Evolutionary conservation across 768 basidiomycete genomes (phyloP), one percentile per base, ranked within the genome.

Genomic region (Glaciozyma antarctica): DNA sequence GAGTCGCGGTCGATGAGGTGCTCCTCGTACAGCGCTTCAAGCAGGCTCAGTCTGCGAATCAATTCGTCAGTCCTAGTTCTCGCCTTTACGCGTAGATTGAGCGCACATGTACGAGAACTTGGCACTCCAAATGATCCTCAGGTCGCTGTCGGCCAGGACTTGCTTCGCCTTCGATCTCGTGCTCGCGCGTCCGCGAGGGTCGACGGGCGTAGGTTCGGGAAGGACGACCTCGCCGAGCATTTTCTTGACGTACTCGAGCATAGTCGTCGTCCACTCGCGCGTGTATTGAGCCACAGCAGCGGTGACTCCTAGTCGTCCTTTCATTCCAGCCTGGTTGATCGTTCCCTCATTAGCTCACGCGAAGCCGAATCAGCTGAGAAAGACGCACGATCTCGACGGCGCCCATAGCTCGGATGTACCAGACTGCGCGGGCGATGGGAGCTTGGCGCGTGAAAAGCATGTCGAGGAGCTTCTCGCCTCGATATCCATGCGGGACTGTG

Each of bases 401-500:
- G 1, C 74, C 74, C 8, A 70, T 65, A 2, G 71, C 72, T 8
- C 71, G 60, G 17, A 73, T 64, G 52, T 71, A 72, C 74, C 74
- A 75, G 9, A 73, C 60, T 0, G 72, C 74, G 8, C 74, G 32
- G 0, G 52, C 48, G 21, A 73, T 24, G 7, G 70, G 64, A 4
- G 74, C 74, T 19, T 58, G 54, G 2, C 71, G 60, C 1, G 45
- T 24, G 24, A 64, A 45, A 9, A 75, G 65, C 72, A 73, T 71
- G 28, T 74, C 72, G 44, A 75, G 62, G 3, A 72, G 65, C 55
- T 70, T 71, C 56, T 73, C 73, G 38, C 73, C 66, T 24, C 70
- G 68, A 58, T 67, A 73, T 3, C 73, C 73, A 54, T 75, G 73
- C 2, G 74, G 74, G 2, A 75, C 63, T 28, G 58, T 64, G n/a